Evolutionary conservation across 306 rosid genomes (phyloP), one percentile per base, ranked within the genome.

Genomic region (Sphenostylis stenocarpa): DNA sequence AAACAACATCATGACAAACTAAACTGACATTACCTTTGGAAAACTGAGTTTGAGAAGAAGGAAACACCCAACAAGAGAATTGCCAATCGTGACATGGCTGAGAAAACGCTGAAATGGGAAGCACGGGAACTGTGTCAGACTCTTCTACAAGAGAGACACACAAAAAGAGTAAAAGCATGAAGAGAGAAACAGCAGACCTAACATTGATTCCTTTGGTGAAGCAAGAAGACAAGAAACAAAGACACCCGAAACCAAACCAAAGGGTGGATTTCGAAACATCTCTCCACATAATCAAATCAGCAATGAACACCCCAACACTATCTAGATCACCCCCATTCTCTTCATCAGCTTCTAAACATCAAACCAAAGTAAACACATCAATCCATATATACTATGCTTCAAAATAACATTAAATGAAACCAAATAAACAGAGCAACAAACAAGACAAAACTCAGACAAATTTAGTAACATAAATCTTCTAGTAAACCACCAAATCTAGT

Each of bases 171-270:
- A 67, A 38, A 14, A 78, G 67, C 24, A 31, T 12, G 55, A 41
- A 58, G 68, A 80, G 64, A 80, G 67, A 56, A 33, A 26, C 24
- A 36, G 17, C 84, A 71, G 36, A 91, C 97, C 97, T 89, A 38
- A 89, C 72, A 75, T 69, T 77, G n/a, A 92, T 21, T 70, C 93
- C 97, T 69, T 69, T 82, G 13, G 97, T 72, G 75, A 89, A 92
- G 88, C 91, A 89, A 77, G 96, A 87, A 79, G 99, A 89, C 12
- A 90, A 74, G 91, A 92, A 89, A 57, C 86, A 92, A 3, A 95
- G 83, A 67, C 86, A 85, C 4, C 96, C 97, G 5, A 90, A 70
- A 70, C 97, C 97, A 78, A 95, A 92, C 97, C 99, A 95, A 82
- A 92, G 92, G 72, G 80, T 83, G 0, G 97, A 90, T 72, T 85